A percentile compares a stretch with the other conserved stretches of the same genome.
These are phyloP conservation scores for Mycosphaerella sp. DNA, from an alignment of 2,329 filamentous ascomycete species.

Conservation along the genomic window DNA sequence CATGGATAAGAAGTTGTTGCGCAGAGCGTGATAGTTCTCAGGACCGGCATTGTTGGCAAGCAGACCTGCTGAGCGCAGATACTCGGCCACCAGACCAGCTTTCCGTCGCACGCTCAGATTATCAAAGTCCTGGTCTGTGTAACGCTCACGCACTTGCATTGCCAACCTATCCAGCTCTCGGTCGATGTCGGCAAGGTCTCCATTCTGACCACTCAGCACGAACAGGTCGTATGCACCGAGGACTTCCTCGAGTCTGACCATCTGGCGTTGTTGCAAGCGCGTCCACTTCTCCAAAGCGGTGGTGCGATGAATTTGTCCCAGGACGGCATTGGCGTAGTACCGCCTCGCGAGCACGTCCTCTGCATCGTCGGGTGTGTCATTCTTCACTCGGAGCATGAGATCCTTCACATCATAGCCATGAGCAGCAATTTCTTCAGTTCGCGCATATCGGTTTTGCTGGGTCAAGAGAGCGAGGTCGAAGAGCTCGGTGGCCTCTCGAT, in stretches of 20 bases:
- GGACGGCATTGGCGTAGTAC: constrained; percentile 65
- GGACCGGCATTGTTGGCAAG: constrained; percentile 52
- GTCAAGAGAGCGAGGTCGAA: constrained; percentile 65
- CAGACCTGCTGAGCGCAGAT: constrained; percentile 62
- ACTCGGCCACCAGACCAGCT: constrained; percentile 61
- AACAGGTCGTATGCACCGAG: constrained; percentile 87
- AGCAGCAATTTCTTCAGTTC: constrained; percentile 63
- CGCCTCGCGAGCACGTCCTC: constrained; percentile 73
- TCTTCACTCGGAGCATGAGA: constrained; percentile 60
- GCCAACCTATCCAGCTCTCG: constrained; percentile 60
- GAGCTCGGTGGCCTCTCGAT: constrained; percentile 30
- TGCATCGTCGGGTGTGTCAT: constrained; percentile 50
- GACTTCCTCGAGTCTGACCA: constrained; percentile 61
- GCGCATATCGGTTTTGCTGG: constrained; percentile 61
- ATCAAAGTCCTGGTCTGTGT: constrained; percentile 45
- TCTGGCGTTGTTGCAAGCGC: constrained; percentile 46
- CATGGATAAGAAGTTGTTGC: constrained; percentile 82
- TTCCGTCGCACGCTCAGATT: constrained; percentile 57
- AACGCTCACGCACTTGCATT: constrained; percentile 47
- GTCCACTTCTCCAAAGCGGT: constrained; percentile 74
- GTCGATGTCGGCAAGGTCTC: constrained; percentile 62
- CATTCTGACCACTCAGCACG: constrained; percentile 62
- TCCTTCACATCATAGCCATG: constrained; percentile 87
- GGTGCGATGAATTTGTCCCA: constrained; percentile 74
- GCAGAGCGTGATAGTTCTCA: constrained; percentile 70